Percentiles rank a stretch among this genome's conserved stretches.
Evolutionary conservation across 2,329 filamentous ascomycete genomes (phyloP).

Genomic region (Juglanconis juglandina): DNA sequence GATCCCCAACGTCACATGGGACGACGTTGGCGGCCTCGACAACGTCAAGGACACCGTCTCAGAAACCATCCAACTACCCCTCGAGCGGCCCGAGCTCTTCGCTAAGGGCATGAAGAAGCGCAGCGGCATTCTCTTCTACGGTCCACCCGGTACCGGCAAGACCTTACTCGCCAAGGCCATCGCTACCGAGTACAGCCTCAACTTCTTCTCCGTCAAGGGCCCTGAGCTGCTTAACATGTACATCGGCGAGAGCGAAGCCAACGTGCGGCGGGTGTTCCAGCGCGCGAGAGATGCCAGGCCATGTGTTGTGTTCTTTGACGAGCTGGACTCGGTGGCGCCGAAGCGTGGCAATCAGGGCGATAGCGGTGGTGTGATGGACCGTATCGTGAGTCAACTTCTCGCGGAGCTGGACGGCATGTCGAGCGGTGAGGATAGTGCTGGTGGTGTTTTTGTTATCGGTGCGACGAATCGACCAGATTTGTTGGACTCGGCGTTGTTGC

Average conservation of each 20-base stretch:
- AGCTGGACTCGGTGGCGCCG: slow-evolving; percentile 88
- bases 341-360: slow-evolving; percentile 97
- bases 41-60: slow-evolving; percentile 97
- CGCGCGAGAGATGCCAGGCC: slow-evolving; percentile 79
- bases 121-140: slow-evolving; percentile 88
- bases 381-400: slow-evolving; percentile 90
- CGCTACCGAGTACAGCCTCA: slow-evolving; percentile 87
- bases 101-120: slow-evolving; percentile 98
- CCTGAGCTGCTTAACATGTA: slow-evolving; percentile 94
- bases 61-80: slow-evolving; percentile 90
- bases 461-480: slow-evolving; percentile 94
- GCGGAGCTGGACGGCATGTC: slow-evolving; percentile 98
- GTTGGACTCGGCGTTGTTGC: slow-evolving; percentile 81
- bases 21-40: slow-evolving; percentile 87
- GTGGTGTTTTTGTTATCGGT: slow-evolving; percentile 93
- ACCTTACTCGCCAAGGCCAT: slow-evolving; percentile 91
- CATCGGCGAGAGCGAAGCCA: slow-evolving; percentile 90
- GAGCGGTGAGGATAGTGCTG: slow-evolving; percentile 73
- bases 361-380: slow-evolving; percentile 95
- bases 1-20: slow-evolving; percentile 95
- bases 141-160: slow-evolving; percentile 86
- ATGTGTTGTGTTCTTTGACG: slow-evolving; percentile 91
- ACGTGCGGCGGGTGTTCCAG: slow-evolving; percentile 85
- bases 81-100: slow-evolving; percentile 89
- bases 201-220: slow-evolving; percentile 92